These are phyloP conservation scores for Globisporangium parvum DNA, from an alignment of 352 stramenopile species.

Conservation along the genomic window DNA sequence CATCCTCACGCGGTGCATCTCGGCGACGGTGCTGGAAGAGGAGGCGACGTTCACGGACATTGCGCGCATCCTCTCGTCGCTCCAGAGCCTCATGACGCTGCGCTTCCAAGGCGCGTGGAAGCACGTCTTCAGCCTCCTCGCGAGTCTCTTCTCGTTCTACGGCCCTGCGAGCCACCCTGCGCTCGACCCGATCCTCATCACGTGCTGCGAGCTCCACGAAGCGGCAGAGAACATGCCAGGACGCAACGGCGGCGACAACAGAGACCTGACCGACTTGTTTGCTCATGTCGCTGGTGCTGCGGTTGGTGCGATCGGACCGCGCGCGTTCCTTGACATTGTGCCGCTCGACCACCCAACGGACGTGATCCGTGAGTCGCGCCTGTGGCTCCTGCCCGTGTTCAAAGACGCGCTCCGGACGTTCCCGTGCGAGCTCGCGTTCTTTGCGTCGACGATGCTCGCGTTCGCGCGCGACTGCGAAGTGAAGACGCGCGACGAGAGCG, in stretches of 20 bases:
- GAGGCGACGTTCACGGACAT: slow-evolving; percentile 59
- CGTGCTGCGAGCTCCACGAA: slow-evolving; percentile 74
- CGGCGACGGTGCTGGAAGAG: slow-evolving; percentile 39
- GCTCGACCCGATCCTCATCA: slow-evolving; percentile 63
- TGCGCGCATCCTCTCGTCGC: slow-evolving; percentile 58
- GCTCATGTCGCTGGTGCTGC: slow-evolving; percentile 54
- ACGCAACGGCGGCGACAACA: slow-evolving; percentile 26
- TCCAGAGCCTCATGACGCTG: slow-evolving; percentile 78
- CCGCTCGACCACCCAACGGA: slow-evolving; percentile 65
- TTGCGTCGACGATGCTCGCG: slow-evolving; percentile 54
- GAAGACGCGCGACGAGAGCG: slow-evolving; percentile 54
- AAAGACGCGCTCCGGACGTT: slow-evolving; percentile 51
- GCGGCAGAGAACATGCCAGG: slow-evolving; percentile 64
- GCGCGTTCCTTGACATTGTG: slow-evolving; percentile 66
- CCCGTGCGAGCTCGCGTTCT: slow-evolving; percentile 68
- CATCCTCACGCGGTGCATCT: slow-evolving; percentile 56
- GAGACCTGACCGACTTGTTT: slow-evolving; percentile 51
- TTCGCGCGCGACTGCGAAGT: slow-evolving; percentile 71
- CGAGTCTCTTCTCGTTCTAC: slow-evolving; percentile 71
- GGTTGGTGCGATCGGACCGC: slow-evolving; percentile 57
- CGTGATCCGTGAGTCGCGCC: slow-evolving; percentile 65
- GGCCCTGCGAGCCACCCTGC: slow-evolving; percentile 42
- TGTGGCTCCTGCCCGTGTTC: slow-evolving; percentile 80
- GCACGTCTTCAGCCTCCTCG: slow-evolving; percentile 71
- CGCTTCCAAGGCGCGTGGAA: slow-evolving; percentile 79